phyloP scores from a whole-genome alignment of 495 filamentous ascomycete species.

The Filosporella fistucella region DNA sequence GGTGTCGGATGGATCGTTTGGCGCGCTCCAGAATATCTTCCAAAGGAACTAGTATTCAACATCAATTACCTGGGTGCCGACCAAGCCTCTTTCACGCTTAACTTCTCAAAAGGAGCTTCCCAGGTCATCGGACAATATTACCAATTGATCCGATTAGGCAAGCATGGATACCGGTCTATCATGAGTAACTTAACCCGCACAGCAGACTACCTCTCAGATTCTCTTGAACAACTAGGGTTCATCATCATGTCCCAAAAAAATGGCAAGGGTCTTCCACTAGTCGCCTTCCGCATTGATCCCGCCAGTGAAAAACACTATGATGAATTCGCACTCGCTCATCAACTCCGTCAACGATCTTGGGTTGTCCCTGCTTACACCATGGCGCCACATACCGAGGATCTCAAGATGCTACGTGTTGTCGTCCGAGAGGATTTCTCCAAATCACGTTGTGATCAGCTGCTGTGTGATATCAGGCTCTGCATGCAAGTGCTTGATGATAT shows the following conservation, averaged over 20 bases:
- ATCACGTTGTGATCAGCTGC: conserved; percentile 66
- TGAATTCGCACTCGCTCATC: conserved; percentile 78
- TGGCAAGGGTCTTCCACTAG: conserved; percentile 75
- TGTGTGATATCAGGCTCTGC: conserved; percentile 69
- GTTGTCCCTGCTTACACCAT: conserved; percentile 92
- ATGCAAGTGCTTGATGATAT: conserved; percentile 63
- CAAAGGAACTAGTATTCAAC: conserved; percentile 91
- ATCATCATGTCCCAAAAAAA: conserved; percentile 74
- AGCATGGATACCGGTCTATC: conserved; percentile 74
- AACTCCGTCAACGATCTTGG: conserved; percentile 80
- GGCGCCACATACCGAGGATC: conserved; percentile 72
- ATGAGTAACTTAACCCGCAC: conserved; percentile 84
- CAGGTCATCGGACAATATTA: conserved; percentile 96
- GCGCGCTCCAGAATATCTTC: conserved; percentile 77
- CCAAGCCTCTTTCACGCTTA: conserved; percentile 95
- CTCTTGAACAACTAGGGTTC: conserved; percentile 70
- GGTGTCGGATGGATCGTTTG: conserved; percentile 93
- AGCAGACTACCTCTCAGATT: conserved; percentile 70
- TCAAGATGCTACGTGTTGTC: conserved; percentile 86
- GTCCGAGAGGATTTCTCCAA: conserved; percentile 85
- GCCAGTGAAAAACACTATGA: conserved; percentile 58
- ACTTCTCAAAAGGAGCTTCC: conserved; percentile 89
- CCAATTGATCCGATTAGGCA: conserved; percentile 87
- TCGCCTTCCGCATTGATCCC: conserved; percentile 72
- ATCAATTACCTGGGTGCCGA: conserved; percentile 96